Evolutionary conservation across 345 rosid genomes (phyloP), one percentile per base, ranked within the genome.

Genomic region (Anacardium occidentale): DNA sequence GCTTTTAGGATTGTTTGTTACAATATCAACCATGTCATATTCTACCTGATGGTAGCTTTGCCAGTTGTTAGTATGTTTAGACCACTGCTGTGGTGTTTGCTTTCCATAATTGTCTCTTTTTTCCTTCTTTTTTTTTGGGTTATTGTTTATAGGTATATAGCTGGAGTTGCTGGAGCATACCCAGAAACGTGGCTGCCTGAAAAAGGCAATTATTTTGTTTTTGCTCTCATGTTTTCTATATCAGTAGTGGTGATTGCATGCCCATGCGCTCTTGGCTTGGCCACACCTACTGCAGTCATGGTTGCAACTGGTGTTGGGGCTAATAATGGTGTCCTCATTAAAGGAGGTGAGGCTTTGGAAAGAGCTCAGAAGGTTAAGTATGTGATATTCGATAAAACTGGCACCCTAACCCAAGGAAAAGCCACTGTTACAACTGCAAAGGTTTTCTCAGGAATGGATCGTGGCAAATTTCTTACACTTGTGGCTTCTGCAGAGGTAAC

Each of bases 271-370:
- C 99, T 96, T 69, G 99, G 99, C 51, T 83, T 96, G 90, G 99
- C 99, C 65, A 96, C 99, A 20, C 99, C 99, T 25, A 96, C 99
- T 47, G 99, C 99, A 61, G 98, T 96, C 47, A 96, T 96, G 99
- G 99, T 96, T 76, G 99, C 98, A 74, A 96, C 99, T 12, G 98
- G 99, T 55, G 98, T 96, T 81, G 98, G 99, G 65, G 99, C 99
- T 68, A 91, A 86, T 66, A 91, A 96, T 72, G 99, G 99, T 64
- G 98, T 96, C 71, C 85, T 96, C 77, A 96, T 96, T 74, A 96
- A 96, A 86, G 99, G 99, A 58, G 99, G 98, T 58, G 96, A 96
- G 85, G 99, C 98, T 56, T 75, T 96, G 89, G 99, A 96, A 83
- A 85, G 95, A 86, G 99, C 97, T 78, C 91, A 96, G 83, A 91